Conservation (phyloP, 1,284 basidiomycete species). For the Sanghuangporus baumii region DNA sequence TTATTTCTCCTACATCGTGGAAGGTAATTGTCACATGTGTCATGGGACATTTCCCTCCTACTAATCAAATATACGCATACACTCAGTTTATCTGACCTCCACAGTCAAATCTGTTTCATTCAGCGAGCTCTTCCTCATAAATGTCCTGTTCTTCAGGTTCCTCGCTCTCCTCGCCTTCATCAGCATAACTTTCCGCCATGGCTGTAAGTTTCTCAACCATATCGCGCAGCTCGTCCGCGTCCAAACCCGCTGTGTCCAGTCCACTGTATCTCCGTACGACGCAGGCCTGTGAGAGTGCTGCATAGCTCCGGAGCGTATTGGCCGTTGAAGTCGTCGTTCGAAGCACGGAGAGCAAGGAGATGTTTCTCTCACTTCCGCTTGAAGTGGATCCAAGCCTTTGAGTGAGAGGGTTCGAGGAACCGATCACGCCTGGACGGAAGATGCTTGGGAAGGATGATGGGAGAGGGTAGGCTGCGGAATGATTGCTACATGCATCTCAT, state of each 20-base stretch:
- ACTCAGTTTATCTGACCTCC: too few species aligned
- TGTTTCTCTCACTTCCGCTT: constrained; percentile 18
- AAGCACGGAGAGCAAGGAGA: constrained; percentile 25
- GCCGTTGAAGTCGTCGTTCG: constrained; percentile 28
- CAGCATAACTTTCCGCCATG: constrained; percentile 41
- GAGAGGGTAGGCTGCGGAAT: constrained; percentile 42
- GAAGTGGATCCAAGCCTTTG: neutral
- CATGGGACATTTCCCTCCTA: too few species aligned
- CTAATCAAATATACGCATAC: too few species aligned
- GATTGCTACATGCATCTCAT: constrained; percentile 28
- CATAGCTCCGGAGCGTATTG: constrained; percentile 37
- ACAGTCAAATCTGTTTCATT: neutral
- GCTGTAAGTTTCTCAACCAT: constrained; percentile 47
- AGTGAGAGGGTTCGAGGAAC: neutral
- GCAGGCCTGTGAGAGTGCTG: constrained; percentile 35
- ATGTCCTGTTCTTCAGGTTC: constrained; percentile 24
- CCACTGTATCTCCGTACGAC: constrained; percentile 22
- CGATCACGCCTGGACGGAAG: constrained; percentile 21
- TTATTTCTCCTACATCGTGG: too few species aligned
- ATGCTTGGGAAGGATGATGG: constrained; percentile 45
- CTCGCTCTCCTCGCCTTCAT: constrained; percentile 22
- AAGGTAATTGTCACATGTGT: too few species aligned
- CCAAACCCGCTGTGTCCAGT: constrained; percentile 31
- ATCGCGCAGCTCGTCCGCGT: constrained; percentile 45
- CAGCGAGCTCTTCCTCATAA: neutral